These are phyloP conservation scores for Colletotrichum aenigma DNA, from an alignment of 2,329 filamentous ascomycete species.

Conservation along the genomic window DNA sequence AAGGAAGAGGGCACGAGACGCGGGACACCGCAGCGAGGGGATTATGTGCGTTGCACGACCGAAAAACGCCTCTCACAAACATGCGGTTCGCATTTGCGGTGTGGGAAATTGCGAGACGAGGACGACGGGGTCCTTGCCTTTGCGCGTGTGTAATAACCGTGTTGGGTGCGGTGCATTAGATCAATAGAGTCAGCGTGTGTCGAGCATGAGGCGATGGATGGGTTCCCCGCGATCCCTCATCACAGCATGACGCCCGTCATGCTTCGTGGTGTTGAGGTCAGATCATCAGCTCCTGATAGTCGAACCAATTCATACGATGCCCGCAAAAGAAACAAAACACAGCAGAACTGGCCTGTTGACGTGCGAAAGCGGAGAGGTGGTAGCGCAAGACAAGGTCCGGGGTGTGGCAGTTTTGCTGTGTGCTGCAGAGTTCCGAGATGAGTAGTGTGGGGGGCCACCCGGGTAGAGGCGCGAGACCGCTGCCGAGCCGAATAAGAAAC, in stretches of 20 bases:
- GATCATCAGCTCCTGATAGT: slow-evolving; percentile 13
- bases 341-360: background rate
- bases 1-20: background rate
- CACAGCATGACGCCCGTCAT: slow-evolving; percentile 1
- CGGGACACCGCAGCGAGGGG: background rate
- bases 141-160: background rate
- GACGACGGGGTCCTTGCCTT: background rate
- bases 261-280: background rate
- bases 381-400: slow-evolving; percentile 18
- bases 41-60: slow-evolving; percentile 4
- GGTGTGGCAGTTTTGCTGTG: slow-evolving; percentile 4
- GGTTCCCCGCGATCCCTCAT: background rate
- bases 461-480: background rate
- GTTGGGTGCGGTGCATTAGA: background rate
- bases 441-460: slow-evolving; percentile 1
- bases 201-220: background rate
- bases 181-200: background rate
- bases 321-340: slow-evolving; percentile 14
- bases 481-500: background rate
- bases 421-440: slow-evolving; percentile 16
- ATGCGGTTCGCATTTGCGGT: slow-evolving; percentile 15
- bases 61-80: background rate
- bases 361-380: slow-evolving; percentile 14
- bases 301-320: slow-evolving; percentile 8
- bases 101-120: background rate